Evolutionary conservation across 2,329 filamentous ascomycete genomes (phyloP), one percentile per base, ranked within the genome.

Genomic region (Dactylellina parvicollis): DNA sequence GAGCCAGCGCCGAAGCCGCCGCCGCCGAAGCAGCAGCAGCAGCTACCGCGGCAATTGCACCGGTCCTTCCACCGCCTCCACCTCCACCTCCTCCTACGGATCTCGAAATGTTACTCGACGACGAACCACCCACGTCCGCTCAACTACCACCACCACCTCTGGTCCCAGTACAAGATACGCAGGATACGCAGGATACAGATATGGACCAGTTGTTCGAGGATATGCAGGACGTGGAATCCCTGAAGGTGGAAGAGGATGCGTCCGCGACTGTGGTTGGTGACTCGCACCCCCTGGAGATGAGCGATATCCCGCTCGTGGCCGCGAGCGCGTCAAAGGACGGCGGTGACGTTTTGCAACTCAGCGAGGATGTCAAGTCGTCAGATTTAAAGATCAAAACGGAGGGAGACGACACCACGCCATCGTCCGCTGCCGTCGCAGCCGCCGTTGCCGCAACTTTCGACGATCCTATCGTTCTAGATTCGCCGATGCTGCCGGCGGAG

Each of bases 401-500:
- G 14, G 34, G 16, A n/a, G n/a, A n/a, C n/a, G n/a, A n/a, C n/a
- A n/a, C n/a, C 3, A 28, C 49, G 24, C 28, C 44, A 14, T 24
- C 24, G 0, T 18, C 38, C 8, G 34, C 18, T 1, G 54, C 22
- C 9, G 52, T 34, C 30, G 54, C 36, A 4, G 42, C 42, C 42
- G 30, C 18, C 1, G 62, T 54, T 1, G 46, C 67, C 2, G 67
- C 59, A 4, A 72, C 67, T 0, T 65, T 65, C 18, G 60, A 65
- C 12, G 59, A 72, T 38, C 69, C 60, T 0, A 73, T 73, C 2
- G 61, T 73, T 22, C 60, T 73, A 2, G 69, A 73, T 38, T 65
- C 69, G 4, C 69, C 69, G 26, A 30, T 71, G 32, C 28, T 66
- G 16, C 59, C 69, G 0, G 24, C 69, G 9, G 69, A 30, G 2